Evolutionary conservation across 148 eudicot genomes (phyloP), one percentile per base, ranked within the genome.

Genomic region (Pharnaceum exiguum): DNA sequence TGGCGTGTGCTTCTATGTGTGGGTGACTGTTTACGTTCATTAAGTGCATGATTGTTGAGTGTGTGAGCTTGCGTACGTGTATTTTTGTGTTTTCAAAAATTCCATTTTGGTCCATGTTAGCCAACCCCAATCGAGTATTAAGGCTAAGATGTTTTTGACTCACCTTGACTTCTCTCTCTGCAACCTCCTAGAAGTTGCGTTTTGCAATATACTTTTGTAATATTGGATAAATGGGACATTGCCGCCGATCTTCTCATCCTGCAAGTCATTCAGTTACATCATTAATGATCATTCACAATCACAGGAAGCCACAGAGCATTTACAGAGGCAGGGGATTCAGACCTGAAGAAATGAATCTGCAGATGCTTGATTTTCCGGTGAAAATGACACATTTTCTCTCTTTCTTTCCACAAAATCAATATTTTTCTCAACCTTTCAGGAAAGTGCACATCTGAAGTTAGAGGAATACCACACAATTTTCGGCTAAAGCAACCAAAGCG

Each of bases 281-380:
- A 53, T 46, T 59, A 46, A 73, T 37, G 56, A 50, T 17, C 66
- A 39, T 51, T 39, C 22, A 59, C 4, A 32, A 28, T 13, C 10
- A 30, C 16, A 16, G 59, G 24, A 47, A 30, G 10, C 32, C 15
- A 26, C 51, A 50, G 44, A 30, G 42, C 22, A 21, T 37, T 32
- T 25, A 46, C 30, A 59, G 22, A 42, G 59, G 59, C 4, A 65
- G 40, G 29, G 36, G 29, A 65, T 31, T 15, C 16, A 29, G 37
- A 89, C 99, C 99, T 86, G 96, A 59, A 86, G 80, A 77, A 94
- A 94, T 46, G 77, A 70, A 40, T 89, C 85, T 18, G 80, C 87
- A 19, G 84, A 75, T 59, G 76, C 83, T 53, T 80, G 82, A 66
- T 89, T 95, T 43, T 69, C 76, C 12, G 96, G 99, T 38, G 95